A percentile compares a stretch with the other conserved stretches of the same genome.
phyloP scores from a whole-genome alignment of 2,329 filamentous ascomycete species.

The Amylocarpus encephaloides region DNA sequence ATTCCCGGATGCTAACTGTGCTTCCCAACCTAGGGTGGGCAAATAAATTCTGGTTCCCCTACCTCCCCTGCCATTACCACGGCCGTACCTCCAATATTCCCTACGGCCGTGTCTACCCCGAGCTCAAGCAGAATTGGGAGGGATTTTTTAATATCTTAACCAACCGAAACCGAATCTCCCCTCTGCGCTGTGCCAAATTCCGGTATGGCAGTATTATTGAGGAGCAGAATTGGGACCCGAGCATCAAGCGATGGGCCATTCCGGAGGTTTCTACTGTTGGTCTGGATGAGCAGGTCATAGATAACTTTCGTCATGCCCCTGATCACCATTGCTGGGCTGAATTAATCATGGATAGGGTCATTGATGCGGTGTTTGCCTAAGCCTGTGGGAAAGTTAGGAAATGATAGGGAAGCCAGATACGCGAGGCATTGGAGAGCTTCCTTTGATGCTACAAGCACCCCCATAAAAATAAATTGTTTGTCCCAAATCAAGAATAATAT shows the following conservation, averaged over 20 bases:
- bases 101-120: background rate
- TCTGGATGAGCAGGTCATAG: background rate
- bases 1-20: background rate
- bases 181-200: background rate
- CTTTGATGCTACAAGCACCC: too few relatives aligned
- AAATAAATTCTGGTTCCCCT: background rate
- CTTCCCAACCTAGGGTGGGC: background rate
- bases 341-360: too few relatives aligned
- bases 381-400: constrained; percentile 31
- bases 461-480: too few relatives aligned
- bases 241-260: background rate
- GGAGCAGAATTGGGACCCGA: background rate
- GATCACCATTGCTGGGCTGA: too few relatives aligned
- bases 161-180: background rate
- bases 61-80: background rate
- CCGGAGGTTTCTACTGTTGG: background rate
- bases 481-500: too few relatives aligned
- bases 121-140: background rate
- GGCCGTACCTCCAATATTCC: background rate
- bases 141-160: background rate
- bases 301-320: too few relatives aligned
- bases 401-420: too few relatives aligned
- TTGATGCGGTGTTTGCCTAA: constrained; percentile 2
- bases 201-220: background rate
- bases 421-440: too few relatives aligned